Evolutionary conservation across 495 filamentous ascomycete genomes (phyloP).

Genomic region (Wilcoxina mikolae): DNA sequence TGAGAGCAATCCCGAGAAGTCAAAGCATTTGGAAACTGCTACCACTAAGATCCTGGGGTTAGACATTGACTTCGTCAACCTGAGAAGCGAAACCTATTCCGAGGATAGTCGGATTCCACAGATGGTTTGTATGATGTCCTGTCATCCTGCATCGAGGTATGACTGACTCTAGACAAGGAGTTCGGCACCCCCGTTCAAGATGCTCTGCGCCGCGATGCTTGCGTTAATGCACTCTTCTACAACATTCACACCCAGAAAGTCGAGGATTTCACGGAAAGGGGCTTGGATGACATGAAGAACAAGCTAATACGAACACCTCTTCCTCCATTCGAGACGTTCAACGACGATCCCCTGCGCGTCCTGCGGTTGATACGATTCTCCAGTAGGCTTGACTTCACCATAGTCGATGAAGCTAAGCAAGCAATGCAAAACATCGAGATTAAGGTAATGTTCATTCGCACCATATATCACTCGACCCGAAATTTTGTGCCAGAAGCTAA

Average conservation of each 20-base stretch:
- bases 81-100: conserved; percentile 79
- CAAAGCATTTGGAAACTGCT: conserved; percentile 89
- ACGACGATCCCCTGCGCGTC: conserved; percentile 85
- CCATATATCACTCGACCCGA: neutral
- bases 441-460: conserved; percentile 9
- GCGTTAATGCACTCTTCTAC: conserved; percentile 91
- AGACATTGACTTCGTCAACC: conserved; percentile 87
- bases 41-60: conserved; percentile 73
- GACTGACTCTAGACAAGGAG: conserved; percentile 32
- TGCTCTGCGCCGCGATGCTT: conserved; percentile 78
- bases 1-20: conserved; percentile 86
- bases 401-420: conserved; percentile 48
- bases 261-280: conserved; percentile 69
- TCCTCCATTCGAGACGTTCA: conserved; percentile 82
- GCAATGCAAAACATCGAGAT: conserved; percentile 68
- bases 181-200: conserved; percentile 88
- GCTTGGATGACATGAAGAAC: conserved; percentile 56
- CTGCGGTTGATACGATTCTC: conserved; percentile 81
- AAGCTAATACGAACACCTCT: conserved; percentile 72
- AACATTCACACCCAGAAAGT: conserved; percentile 63
- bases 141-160: neutral
- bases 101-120: conserved; percentile 75
- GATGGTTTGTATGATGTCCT: conserved; percentile 35
- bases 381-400: conserved; percentile 62
- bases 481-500: neutral